Conservation (phyloP, 257 asterid species). For the Orobanche coerulescens region DNA sequence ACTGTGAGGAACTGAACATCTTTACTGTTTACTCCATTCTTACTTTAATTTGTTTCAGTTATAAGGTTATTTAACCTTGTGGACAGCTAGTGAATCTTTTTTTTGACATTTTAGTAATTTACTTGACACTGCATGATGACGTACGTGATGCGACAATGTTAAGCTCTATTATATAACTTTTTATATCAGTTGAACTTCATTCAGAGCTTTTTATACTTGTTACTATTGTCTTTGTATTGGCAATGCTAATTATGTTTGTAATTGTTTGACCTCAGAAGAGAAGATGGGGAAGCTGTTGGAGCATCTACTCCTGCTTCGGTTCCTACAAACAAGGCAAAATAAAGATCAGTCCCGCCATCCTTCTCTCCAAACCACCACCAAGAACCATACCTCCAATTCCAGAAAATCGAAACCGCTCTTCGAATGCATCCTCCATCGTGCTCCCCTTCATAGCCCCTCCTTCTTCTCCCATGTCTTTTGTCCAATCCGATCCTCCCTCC, state of each 20-base stretch:
- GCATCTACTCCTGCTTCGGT: constrained; percentile 84
- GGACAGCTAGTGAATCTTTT: neutral
- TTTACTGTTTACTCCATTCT: too few relatives aligned
- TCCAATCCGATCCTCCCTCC: constrained; percentile 79
- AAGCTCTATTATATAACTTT: neutral
- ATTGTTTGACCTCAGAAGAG: constrained; percentile 55
- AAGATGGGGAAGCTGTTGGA: constrained; percentile 94
- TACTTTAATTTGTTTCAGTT: neutral
- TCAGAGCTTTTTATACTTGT: neutral
- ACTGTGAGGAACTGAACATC: too few relatives aligned
- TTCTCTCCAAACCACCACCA: constrained; percentile 58
- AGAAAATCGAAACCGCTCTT: constrained; percentile 39
- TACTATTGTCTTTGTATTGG: neutral
- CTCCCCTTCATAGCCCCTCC: constrained; percentile 95
- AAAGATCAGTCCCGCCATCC: constrained; percentile 84
- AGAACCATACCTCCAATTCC: constrained; percentile 35
- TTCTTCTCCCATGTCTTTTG: constrained; percentile 86
- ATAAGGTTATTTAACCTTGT: neutral
- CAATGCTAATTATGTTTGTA: constrained; percentile 11
- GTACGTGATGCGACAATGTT: too few relatives aligned
- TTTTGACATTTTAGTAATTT: too few relatives aligned
- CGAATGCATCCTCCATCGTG: constrained; percentile 43
- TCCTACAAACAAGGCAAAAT: constrained; percentile 64
- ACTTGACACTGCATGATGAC: neutral
- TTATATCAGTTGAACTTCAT: neutral